Evolutionary conservation across 148 eudicot genomes (phyloP).

Genomic region (Rhododendron kiyosumense): DNA sequence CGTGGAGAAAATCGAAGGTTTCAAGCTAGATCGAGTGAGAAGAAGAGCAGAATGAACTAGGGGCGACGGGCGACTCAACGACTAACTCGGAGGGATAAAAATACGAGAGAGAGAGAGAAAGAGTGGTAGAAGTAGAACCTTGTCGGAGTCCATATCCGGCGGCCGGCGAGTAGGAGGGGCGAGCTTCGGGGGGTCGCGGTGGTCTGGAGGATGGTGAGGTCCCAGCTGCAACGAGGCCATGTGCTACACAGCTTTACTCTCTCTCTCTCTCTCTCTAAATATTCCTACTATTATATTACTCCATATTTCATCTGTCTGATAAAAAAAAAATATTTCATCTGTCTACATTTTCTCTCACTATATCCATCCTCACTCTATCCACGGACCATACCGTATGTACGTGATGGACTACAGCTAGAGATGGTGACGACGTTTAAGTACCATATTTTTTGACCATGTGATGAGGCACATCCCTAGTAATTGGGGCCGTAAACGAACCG

Average conservation of each 20-base stretch:
- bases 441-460: too few relatives aligned
- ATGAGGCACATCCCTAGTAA: too few relatives aligned
- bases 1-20: conserved; percentile 1
- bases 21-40: conserved; percentile 20
- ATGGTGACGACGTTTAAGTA: too few relatives aligned
- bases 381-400: background rate
- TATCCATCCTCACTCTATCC: background rate
- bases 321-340: background rate
- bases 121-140: conserved; percentile 23
- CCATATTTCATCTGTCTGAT: too few relatives aligned
- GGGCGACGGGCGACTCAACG: background rate
- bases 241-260: conserved; percentile 20
- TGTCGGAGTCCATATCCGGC: conserved; percentile 33
- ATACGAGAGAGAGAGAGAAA: background rate
- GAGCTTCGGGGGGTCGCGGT: conserved; percentile 20
- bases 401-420: too few relatives aligned
- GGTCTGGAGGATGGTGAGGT: conserved; percentile 41
- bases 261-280: background rate
- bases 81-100: background rate
- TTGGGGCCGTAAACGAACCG: too few relatives aligned
- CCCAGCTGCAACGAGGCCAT: conserved; percentile 49
- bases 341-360: background rate
- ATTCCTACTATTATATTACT: background rate
- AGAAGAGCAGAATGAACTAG: background rate
- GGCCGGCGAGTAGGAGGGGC: conserved; percentile 23